Percentiles rank a stretch among this genome's conserved stretches.
phyloP scores from a whole-genome alignment of 192 early-diverging fungal species.

The Globomyces pollinis-pini region DNA sequence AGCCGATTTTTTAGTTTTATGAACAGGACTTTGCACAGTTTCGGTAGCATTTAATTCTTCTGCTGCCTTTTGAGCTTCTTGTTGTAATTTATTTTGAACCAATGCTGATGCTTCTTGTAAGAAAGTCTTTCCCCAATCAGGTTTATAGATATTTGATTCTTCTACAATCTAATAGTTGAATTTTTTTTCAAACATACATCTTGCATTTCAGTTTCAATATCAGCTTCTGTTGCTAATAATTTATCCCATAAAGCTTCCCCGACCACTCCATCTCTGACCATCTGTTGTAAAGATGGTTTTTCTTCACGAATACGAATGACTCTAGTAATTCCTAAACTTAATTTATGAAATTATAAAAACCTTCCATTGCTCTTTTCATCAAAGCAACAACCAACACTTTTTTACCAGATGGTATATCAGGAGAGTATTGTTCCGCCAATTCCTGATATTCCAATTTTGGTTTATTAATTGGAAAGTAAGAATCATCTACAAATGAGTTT shows the following conservation, averaged over 20 bases:
- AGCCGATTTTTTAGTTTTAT: neutral
- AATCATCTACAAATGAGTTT: neutral
- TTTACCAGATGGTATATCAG: conserved; percentile 26
- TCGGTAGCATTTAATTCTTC: conserved; percentile 5
- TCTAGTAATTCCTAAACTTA: no score
- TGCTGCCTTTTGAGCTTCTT: conserved; percentile 4
- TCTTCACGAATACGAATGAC: conserved; percentile 69
- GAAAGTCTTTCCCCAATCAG: conserved; percentile 78
- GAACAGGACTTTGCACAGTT: neutral
- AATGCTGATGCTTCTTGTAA: conserved; percentile 74
- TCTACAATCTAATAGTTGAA: conserved; percentile 40
- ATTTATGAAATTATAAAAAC: no score
- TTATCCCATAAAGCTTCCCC: conserved; percentile 76
- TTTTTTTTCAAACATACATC: conserved; percentile 48
- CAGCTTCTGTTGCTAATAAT: conserved; percentile 69
- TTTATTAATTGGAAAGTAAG: conserved; percentile 1
- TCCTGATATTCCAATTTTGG: conserved; percentile 33
- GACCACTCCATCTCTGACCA: conserved; percentile 72
- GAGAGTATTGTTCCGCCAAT: conserved; percentile 38
- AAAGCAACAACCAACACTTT: conserved; percentile 61
- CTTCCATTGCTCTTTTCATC: conserved; percentile 72
- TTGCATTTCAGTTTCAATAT: conserved; percentile 68
- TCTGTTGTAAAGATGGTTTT: conserved; percentile 61
- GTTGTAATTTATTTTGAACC: conserved; percentile 31
- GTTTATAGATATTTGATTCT: conserved; percentile 71